These are phyloP conservation scores for Strombidium stylifer DNA, from an alignment of 73 alveolate genomes.

Conservation along the genomic window DNA sequence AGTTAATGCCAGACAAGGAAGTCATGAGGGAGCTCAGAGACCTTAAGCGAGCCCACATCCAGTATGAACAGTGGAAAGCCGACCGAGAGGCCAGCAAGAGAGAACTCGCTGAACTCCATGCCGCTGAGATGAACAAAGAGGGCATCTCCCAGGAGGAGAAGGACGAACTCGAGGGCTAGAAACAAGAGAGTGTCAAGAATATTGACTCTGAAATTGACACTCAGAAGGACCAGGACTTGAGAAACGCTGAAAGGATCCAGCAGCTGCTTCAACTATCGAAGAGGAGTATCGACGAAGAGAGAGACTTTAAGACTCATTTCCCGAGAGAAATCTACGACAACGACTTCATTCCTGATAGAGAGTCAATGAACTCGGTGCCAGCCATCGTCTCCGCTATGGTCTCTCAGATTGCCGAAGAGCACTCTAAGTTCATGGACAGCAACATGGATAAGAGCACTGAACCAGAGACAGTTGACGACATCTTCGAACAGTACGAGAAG, in stretches of 20 bases:
- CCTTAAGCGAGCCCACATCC: background rate
- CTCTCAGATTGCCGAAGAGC: conserved; percentile 10
- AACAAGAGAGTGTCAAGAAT: no score
- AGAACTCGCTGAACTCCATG: no score
- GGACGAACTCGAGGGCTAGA: no score
- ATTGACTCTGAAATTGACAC: no score
- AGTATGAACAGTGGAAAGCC: conserved; percentile 5
- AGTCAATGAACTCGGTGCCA: conserved; percentile 13
- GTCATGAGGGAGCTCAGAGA: background rate
- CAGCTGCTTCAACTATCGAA: no score
- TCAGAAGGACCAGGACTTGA: no score
- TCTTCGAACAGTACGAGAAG: background rate
- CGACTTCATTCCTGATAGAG: conserved; percentile 17
- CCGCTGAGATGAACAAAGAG: no score
- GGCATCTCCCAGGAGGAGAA: no score
- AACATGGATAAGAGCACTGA: background rate
- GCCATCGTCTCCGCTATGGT: conserved; percentile 38
- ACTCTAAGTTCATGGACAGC: background rate
- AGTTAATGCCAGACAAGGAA: conserved; percentile 28
- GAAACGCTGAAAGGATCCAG: no score
- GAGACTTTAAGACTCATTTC: no score
- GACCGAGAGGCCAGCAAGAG: no score
- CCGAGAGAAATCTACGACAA: conserved; percentile 4
- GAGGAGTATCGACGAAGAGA: no score
- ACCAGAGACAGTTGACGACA: conserved; percentile 20